Conservation (phyloP, 2,329 filamentous ascomycete genomes). For the Colletotrichum sp. region DNA sequence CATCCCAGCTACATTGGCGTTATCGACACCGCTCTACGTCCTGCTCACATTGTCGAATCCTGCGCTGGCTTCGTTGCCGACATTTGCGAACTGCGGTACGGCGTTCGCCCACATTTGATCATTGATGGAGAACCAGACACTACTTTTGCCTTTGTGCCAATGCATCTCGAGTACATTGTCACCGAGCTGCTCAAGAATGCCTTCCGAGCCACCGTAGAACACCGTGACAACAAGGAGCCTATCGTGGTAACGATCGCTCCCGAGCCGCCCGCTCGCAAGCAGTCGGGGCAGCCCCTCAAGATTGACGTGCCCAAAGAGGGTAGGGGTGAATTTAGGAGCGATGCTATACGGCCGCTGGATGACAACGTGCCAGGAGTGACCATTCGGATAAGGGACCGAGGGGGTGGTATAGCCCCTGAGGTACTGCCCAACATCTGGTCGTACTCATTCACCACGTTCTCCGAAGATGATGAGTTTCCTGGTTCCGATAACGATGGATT, state of each 20-base stretch:
- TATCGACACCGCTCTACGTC: constrained; percentile 88
- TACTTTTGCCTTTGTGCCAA: constrained; percentile 92
- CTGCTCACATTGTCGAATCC: constrained; percentile 78
- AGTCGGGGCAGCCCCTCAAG: constrained; percentile 28
- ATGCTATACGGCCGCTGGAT: constrained; percentile 61
- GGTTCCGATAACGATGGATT: constrained; percentile 66
- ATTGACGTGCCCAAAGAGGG: constrained; percentile 41
- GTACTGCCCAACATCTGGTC: constrained; percentile 91
- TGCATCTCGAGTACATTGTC: constrained; percentile 96
- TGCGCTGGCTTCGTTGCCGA: constrained; percentile 93
- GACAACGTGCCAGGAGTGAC: constrained; percentile 83
- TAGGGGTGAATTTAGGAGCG: constrained; percentile 45
- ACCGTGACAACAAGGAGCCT: constrained; percentile 77
- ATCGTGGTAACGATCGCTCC: constrained; percentile 92
- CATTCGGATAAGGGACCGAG: constrained; percentile 93
- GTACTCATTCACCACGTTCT: constrained; percentile 96
- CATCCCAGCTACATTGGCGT: constrained; percentile 83
- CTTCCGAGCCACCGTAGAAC: constrained; percentile 91
- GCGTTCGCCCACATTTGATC: constrained; percentile 78
- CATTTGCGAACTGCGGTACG: constrained; percentile 96
- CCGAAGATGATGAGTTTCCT: constrained; percentile 56
- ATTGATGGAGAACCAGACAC: constrained; percentile 87
- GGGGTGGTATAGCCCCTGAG: constrained; percentile 87
- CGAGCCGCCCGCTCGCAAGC: constrained; percentile 50
- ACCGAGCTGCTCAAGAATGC: constrained; percentile 97